Percentiles rank a stretch among this genome's conserved stretches.
These are phyloP conservation scores for Solanum hybrid DNA, from an alignment of 305 asterid species.

Conservation along the genomic window DNA sequence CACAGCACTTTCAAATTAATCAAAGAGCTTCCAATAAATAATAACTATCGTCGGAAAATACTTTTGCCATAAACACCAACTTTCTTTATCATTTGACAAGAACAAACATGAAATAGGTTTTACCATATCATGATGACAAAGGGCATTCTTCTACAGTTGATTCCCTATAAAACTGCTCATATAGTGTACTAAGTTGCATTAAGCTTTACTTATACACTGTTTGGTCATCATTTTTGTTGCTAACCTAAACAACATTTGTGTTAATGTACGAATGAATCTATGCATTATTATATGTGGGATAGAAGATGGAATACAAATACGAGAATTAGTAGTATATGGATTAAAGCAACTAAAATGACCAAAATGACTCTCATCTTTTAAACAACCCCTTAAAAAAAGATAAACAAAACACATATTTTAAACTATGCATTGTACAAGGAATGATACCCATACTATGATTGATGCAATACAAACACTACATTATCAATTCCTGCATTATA, in stretches of 20 bases:
- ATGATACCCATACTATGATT: not conserved
- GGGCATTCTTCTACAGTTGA: not conserved
- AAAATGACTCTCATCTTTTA: not conserved
- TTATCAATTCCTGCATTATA: not conserved
- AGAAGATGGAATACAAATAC: not conserved
- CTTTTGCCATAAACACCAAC: not conserved
- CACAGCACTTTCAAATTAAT: not conserved
- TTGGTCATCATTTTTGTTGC: not conserved
- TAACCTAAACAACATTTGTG: not conserved
- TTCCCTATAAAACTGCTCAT: not conserved
- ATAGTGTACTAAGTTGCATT: not conserved
- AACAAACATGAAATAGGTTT: not conserved
- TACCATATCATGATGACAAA: not conserved
- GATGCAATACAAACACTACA: not conserved
- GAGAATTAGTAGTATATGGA: not conserved
- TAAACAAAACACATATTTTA: not conserved
- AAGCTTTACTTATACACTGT: not conserved
- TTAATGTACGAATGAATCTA: not conserved
- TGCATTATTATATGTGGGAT: not conserved
- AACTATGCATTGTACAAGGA: not conserved
- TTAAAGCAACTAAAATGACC: not conserved
- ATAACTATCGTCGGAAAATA: not conserved
- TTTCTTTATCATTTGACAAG: not conserved
- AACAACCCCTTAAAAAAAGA: not conserved
- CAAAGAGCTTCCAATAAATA: not conserved